Conservation (phyloP, 108 stramenopile genomes). For the Pinguiococcus pyrenoidosus region DNA sequence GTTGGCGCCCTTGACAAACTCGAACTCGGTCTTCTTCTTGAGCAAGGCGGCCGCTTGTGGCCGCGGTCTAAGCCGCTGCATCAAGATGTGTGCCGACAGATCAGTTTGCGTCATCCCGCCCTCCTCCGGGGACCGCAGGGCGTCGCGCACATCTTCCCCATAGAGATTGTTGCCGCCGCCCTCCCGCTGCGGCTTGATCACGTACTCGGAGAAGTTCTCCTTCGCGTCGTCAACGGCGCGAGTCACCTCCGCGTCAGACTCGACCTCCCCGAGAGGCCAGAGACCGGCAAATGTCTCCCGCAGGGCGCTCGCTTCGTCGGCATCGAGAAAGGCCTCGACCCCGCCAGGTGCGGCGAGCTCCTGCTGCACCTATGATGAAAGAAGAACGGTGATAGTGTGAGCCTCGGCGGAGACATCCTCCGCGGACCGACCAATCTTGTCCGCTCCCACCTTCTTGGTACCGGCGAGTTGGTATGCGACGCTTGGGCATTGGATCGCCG, state of each 20-base stretch:
- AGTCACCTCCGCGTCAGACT: conserved; percentile 35
- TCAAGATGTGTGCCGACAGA: conserved; percentile 8
- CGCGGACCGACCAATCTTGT: too few relatives aligned
- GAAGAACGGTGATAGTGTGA: too few relatives aligned
- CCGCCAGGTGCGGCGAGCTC: conserved; percentile 40
- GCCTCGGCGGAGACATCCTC: too few relatives aligned
- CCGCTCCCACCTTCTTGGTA: conserved; percentile 92
- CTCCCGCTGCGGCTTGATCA: conserved; percentile 96
- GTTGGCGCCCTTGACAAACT: too few relatives aligned
- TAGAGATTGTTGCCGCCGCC: conserved; percentile 97
- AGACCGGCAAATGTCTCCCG: conserved; percentile 25
- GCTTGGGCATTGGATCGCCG: conserved; percentile 79
- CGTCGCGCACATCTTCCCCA: conserved; percentile 47
- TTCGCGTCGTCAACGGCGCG: conserved; percentile 52
- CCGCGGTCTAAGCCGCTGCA: conserved; percentile 19
- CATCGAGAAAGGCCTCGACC: conserved; percentile 61
- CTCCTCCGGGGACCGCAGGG: conserved; percentile 6
- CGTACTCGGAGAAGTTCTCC: conserved; percentile 50
- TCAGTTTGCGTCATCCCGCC: too few relatives aligned
- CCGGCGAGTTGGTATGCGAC: conserved; percentile 88
- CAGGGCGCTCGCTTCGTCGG: conserved; percentile 27
- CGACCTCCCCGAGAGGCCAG: conserved; percentile 26
- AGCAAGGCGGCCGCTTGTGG: conserved; percentile 4
- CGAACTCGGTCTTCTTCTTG: not conserved
- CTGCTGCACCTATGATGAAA: conserved; percentile 44